A percentile compares a stretch with the other conserved stretches of the same genome.
These are phyloP conservation scores for Mycena latifolia DNA, from an alignment of 768 basidiomycete species.

Conservation along the genomic window DNA sequence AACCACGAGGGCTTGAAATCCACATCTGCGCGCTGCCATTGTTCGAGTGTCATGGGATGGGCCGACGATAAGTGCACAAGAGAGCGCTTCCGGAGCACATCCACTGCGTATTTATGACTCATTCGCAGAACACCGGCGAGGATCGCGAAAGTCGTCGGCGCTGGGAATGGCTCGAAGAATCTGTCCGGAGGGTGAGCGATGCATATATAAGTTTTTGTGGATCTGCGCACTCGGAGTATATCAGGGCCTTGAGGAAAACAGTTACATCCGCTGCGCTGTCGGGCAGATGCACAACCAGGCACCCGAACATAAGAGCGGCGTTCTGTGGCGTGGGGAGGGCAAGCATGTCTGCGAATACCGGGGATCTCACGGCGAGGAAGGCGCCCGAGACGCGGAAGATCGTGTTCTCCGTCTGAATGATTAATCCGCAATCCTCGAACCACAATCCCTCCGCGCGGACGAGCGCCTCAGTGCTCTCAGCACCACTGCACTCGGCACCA, in stretches of 20 bases:
- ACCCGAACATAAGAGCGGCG: not conserved
- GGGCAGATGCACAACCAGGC: not conserved
- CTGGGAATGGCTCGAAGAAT: constrained; percentile 2
- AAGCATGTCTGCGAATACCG: not conserved
- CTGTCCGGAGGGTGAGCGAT: not conserved
- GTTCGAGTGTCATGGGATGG: not conserved
- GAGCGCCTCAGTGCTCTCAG: too few relatives aligned
- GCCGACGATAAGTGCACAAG: not conserved
- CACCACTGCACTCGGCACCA: too few relatives aligned
- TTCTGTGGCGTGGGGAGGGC: not conserved
- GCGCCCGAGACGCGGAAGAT: not conserved
- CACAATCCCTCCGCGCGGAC: not conserved
- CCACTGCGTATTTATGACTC: constrained; percentile 16
- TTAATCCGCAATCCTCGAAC: not conserved
- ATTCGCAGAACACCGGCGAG: constrained; percentile 12
- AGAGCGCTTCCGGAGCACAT: constrained; percentile 3
- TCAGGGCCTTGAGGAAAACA: not conserved
- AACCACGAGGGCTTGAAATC: not conserved
- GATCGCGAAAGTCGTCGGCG: constrained; percentile 6
- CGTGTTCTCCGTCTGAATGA: not conserved
- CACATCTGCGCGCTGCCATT: not conserved
- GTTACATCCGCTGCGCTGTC: not conserved
- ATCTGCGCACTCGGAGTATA: not conserved
- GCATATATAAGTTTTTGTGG: not conserved
- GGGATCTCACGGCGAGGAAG: not conserved